phyloP scores from a whole-genome alignment of 2,329 filamentous ascomycete species.

The Talaromyces sp. region DNA sequence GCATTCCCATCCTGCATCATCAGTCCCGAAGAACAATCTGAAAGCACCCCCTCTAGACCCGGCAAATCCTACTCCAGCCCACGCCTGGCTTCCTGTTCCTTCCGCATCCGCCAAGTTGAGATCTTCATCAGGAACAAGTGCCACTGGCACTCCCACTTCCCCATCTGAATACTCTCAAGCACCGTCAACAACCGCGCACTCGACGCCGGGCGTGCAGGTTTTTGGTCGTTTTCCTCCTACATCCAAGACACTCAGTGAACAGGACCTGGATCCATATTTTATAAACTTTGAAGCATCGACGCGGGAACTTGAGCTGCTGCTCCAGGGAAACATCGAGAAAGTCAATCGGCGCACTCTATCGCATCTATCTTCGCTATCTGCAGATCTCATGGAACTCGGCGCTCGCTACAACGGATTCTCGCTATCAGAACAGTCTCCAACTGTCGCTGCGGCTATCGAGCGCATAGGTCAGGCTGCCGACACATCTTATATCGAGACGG shows the following conservation, averaged over 20 bases:
- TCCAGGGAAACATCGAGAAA: conserved; percentile 93
- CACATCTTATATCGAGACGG: conserved; percentile 90
- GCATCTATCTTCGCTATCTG: conserved; percentile 75
- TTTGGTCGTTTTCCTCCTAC: conserved; percentile 80
- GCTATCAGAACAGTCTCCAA: conserved; percentile 82
- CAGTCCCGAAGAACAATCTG: conserved; percentile 87
- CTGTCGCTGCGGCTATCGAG: conserved; percentile 87
- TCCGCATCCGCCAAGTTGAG: conserved; percentile 81
- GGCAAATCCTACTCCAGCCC: conserved; percentile 83
- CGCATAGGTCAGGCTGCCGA: conserved; percentile 91
- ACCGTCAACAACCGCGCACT: conserved; percentile 11
- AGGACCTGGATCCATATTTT: conserved; percentile 94
- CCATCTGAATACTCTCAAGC: conserved; percentile 43
- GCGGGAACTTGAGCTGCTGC: conserved; percentile 79
- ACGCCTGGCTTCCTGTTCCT: conserved; percentile 82
- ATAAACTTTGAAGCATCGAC: conserved; percentile 87
- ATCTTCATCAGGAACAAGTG: conserved; percentile 39
- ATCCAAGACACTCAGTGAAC: conserved; percentile 69
- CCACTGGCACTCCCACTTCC: conserved; percentile 51
- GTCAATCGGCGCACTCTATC: conserved; percentile 85
- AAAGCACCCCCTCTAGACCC: conserved; percentile 94
- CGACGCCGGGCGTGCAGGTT: conserved; percentile 52
- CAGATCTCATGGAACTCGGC: conserved; percentile 86
- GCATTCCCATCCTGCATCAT: conserved; percentile 81
- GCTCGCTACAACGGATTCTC: conserved; percentile 97